Evolutionary conservation across 148 eudicot genomes (phyloP).

Genomic region (Vaccinium myrtillus): DNA sequence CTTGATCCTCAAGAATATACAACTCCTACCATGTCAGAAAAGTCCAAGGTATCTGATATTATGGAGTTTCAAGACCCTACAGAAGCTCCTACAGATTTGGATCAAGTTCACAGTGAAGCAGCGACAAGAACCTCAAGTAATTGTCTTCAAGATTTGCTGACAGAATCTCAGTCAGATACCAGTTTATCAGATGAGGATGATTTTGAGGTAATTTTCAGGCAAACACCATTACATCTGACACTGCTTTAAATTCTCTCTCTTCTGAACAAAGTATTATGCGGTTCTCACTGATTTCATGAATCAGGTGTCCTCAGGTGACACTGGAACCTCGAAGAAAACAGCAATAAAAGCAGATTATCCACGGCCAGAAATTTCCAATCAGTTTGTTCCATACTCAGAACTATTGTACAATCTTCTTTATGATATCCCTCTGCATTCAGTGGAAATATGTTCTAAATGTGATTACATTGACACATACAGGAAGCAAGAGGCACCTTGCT

Average conservation of each 20-base stretch:
- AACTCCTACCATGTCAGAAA: constrained; percentile 14
- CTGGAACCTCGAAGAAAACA: constrained; percentile 11
- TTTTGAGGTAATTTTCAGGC: constrained; percentile 31
- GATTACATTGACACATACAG: constrained; percentile 18
- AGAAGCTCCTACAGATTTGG: constrained; percentile 13
- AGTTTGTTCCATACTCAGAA: constrained; percentile 10
- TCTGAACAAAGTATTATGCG: background rate
- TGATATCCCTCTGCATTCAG: background rate
- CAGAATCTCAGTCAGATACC: constrained; percentile 40
- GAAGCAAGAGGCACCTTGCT: constrained; percentile 24
- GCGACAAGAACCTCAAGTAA: constrained; percentile 23
- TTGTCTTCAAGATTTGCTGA: constrained; percentile 39
- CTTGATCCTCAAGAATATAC: constrained; percentile 20
- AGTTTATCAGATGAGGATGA: constrained; percentile 27
- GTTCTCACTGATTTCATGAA: constrained; percentile 5
- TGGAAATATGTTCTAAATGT: background rate
- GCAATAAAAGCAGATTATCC: constrained; percentile 12
- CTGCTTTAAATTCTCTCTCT: background rate
- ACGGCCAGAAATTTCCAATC: constrained; percentile 23
- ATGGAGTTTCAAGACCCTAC: constrained; percentile 7
- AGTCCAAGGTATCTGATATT: constrained; percentile 5
- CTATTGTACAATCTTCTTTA: background rate
- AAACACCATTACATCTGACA: background rate
- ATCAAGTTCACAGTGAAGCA: constrained; percentile 1
- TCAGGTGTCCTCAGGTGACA: constrained; percentile 32